phyloP scores from a whole-genome alignment of 2,329 filamentous ascomycete species.

The Teratosphaeria zuluensis region DNA sequence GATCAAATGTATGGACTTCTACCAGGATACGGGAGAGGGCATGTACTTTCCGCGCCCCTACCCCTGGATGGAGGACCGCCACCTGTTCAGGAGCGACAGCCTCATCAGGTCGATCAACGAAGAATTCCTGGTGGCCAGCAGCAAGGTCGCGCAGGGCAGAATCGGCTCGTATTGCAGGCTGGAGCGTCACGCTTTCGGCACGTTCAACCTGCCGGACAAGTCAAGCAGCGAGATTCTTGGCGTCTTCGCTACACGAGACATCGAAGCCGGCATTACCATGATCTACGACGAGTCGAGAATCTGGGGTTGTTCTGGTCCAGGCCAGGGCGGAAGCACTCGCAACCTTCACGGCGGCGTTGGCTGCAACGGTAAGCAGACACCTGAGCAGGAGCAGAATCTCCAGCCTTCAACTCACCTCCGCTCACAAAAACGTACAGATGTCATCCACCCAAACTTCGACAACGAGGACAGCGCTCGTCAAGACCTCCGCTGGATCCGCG shows the following conservation, averaged over 20 bases:
- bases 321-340: background rate
- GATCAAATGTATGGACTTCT: slow-evolving; percentile 7
- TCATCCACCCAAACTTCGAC: slow-evolving; percentile 14
- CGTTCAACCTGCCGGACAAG: slow-evolving; percentile 1
- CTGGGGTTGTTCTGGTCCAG: slow-evolving; percentile 16
- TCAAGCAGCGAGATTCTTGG: slow-evolving; percentile 16
- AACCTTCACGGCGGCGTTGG: slow-evolving; percentile 11
- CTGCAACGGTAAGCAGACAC: slow-evolving; percentile 4
- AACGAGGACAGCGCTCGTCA: slow-evolving; percentile 7
- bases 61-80: slow-evolving; percentile 17
- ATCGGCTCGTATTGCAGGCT: slow-evolving; percentile 8
- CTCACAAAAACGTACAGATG: slow-evolving; percentile 1
- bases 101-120: slow-evolving; percentile 7
- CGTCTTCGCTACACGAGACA: slow-evolving; percentile 17
- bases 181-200: slow-evolving; percentile 16
- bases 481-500: slow-evolving; percentile 18
- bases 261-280: slow-evolving; percentile 9
- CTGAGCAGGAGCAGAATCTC: background rate
- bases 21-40: slow-evolving; percentile 9
- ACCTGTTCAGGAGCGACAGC: slow-evolving; percentile 4
- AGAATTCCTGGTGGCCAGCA: slow-evolving; percentile 8
- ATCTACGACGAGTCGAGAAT: slow-evolving; percentile 14
- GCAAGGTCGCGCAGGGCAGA: background rate
- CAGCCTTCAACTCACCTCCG: background rate
- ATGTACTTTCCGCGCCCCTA: slow-evolving; percentile 13